Evolutionary conservation across 257 asterid genomes (phyloP), one percentile per base, ranked within the genome.

Genomic region (Lycium barbarum): DNA sequence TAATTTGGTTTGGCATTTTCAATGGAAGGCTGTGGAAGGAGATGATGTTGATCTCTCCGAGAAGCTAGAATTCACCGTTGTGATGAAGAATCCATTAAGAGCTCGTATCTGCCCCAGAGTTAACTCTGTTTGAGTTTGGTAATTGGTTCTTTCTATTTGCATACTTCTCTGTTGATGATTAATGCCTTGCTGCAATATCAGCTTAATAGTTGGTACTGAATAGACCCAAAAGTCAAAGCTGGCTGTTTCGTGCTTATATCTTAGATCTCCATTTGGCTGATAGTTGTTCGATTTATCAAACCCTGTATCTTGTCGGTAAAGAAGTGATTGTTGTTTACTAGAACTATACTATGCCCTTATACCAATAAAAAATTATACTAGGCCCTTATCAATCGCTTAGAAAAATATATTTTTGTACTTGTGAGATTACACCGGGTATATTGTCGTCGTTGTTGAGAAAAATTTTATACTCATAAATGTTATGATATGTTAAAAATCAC

Each of bases 1-100:
- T 15, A 68, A 68, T 68, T 38, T 68, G 53, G 13, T 68, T 68
- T 15, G 78, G 78, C 53, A 68, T 68, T 68, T 68, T 68, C 78
- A 68, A 36, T 68, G 53, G 78, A 38, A 38, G 26, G 7, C 14
- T 1, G 53, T 68, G 78, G 78, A 68, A 3, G 78, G 78, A 7
- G 51, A 68, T 68, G 78, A 68, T 68, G 78, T 68, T 68, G 78
- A 68, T 68, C 78, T 68, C 78, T 15, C 78, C 0, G 78, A 68
- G 51, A 38, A 36, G 40, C 53, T 68, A 68, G 78, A 68, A 36
- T 68, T 68, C 78, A 68, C 78, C 6, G 78, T 68, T 0, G 78
- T 68, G 14, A 68, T 68, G 78, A 36, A 68, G 78, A 68, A 68
- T 45, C 78, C 78, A 68, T 13, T 68, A 35, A 51, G 78, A 68